A percentile compares a stretch with the other conserved stretches of the same genome.
Evolutionary conservation across 495 filamentous ascomycete species (phyloP).

Genomic region (Lasiosphaeris hirsuta): DNA sequence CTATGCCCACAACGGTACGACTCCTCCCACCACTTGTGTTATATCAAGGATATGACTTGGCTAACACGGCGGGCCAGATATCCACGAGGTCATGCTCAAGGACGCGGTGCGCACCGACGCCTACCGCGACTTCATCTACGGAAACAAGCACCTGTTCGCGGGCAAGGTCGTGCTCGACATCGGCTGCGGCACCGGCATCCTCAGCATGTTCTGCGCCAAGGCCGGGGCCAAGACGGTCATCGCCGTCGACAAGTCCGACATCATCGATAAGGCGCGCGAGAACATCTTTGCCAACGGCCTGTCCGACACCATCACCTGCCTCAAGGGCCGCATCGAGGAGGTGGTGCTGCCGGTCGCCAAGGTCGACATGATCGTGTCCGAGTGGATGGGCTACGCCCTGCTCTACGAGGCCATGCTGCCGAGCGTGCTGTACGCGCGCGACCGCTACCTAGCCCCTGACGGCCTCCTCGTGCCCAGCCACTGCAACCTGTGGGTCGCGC

Average conservation of each 20-base stretch:
- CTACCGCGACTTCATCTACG: conserved; percentile 97
- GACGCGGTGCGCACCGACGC: conserved; percentile 92
- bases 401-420: conserved; percentile 99
- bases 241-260: conserved; percentile 95
- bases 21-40: conserved; percentile 8
- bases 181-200: conserved; percentile 85
- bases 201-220: conserved; percentile 87
- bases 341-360: conserved; percentile 80
- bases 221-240: conserved; percentile 93
- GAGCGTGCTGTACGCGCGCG: conserved; percentile 89
- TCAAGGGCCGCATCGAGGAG: conserved; percentile 97
- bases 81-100: conserved; percentile 93
- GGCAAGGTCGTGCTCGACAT: conserved; percentile 98
- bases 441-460: conserved; percentile 78
- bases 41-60: not conserved
- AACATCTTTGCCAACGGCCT: conserved; percentile 88
- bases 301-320: conserved; percentile 75
- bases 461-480: conserved; percentile 92
- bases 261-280: conserved; percentile 90
- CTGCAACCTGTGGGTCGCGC: conserved; percentile 84
- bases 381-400: conserved; percentile 99
- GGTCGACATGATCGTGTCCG: conserved; percentile 97
- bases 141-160: conserved; percentile 93
- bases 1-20: conserved; percentile 69
- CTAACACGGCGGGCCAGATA: conserved; percentile 47